Evolutionary conservation across 2,329 filamentous ascomycete species (phyloP), one percentile per base, ranked within the genome.

Genomic region (Colletotrichum agaves): DNA sequence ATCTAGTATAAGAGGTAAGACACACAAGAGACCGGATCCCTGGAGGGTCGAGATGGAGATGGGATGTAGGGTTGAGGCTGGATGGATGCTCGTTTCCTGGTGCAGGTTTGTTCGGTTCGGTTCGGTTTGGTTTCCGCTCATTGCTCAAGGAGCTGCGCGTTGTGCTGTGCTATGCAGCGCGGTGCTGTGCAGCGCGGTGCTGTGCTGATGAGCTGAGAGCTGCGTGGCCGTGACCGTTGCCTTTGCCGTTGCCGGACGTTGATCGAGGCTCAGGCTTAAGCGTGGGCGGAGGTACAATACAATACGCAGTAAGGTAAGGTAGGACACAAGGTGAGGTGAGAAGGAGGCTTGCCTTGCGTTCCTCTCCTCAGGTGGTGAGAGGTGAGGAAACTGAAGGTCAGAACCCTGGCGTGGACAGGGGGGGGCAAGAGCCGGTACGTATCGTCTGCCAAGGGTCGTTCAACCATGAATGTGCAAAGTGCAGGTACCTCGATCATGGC

Each of bases 1-100:
- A 27, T 50, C 47, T 65, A 55, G 39, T 39, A 59, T 63, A 50
- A 53, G 50, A 63, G 60, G 63, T 43, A 46, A 52, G 50, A 67
- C 52, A 67, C 52, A 56, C 57, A 67, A 57, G 63, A 63, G 23
- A 43, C 59, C 33, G 19, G 63, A 63, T 57, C 59, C 63, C 59
- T 67, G 63, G 41, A 19, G 47, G 44, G 35, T 56, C 35, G 43
- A 56, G 37, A 47, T 47, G 47, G 44, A 11, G 53, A 44, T 41
- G 52, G 19, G 21, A 37, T n/a, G 61, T 43, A 35, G 44, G 52
- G 19, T 37, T 58, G 64, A 67, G 60, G 63, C 63, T 67, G 63
- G 47, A 39, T 41, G 35, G 11, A 43, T 15, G 33, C 27, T 31
- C 35, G 35, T 37, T 12, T 27, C 27, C 27, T 7, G 27, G 27